Conservation (phyloP, 352 stramenopile genomes). For the Phytophthora brassicae region DNA sequence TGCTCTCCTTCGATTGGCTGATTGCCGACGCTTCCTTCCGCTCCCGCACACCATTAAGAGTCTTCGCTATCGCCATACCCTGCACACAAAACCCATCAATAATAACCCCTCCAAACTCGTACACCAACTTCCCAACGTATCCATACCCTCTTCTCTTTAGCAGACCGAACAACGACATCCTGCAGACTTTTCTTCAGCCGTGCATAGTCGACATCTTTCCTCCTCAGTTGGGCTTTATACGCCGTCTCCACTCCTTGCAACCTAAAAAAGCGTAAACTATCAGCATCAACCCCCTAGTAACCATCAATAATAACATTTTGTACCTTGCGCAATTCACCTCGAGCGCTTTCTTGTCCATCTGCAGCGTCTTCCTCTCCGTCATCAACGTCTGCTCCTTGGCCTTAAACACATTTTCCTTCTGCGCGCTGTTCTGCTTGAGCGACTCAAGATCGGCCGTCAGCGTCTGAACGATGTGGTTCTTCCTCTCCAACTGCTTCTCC, state of each 20-base stretch:
- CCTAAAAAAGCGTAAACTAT: too few species aligned
- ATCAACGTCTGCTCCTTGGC: conserved; percentile 58
- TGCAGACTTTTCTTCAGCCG: conserved; percentile 73
- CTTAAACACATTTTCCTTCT: conserved; percentile 66
- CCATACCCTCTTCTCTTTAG: conserved; percentile 62
- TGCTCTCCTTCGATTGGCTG: conserved; percentile 55
- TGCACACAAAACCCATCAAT: conserved; percentile 19
- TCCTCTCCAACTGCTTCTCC: conserved; percentile 63
- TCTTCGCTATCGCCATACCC: conserved; percentile 47
- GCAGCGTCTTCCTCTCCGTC: conserved; percentile 48
- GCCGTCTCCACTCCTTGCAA: conserved; percentile 75
- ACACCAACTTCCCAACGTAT: neutral
- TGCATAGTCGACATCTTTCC: conserved; percentile 78
- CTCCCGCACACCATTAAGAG: conserved; percentile 45
- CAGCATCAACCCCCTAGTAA: too few species aligned
- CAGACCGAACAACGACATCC: conserved; percentile 44
- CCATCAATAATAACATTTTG: neutral
- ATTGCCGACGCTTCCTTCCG: conserved; percentile 33
- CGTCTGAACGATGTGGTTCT: conserved; percentile 45
- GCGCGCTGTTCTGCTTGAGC: conserved; percentile 47
- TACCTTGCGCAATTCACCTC: conserved; percentile 70
- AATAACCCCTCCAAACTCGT: neutral
- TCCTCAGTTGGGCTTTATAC: conserved; percentile 72
- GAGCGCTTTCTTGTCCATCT: conserved; percentile 66
- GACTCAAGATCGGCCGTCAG: conserved; percentile 51